Base-by-base conservation (phyloP, 2,329 filamentous ascomycete species). In the Penicillium sp. region DNA sequence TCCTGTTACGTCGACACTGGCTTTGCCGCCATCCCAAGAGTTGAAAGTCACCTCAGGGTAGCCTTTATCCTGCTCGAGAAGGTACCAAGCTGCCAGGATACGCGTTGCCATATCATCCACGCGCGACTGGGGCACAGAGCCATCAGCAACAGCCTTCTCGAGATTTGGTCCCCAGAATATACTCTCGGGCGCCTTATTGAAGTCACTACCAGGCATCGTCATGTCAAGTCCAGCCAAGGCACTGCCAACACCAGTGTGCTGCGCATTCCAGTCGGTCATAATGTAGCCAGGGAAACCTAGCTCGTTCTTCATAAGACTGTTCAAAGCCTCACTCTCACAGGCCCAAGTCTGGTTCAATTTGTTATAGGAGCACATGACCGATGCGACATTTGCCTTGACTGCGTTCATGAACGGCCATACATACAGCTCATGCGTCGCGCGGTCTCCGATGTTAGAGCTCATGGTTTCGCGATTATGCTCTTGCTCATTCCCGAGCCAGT, bases 271-370 rank as follows among this genome's bases (percentile, higher is more conserved):
- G 70, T 95, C 90, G n/a, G 82, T 85, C 83, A 90, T 85, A 55
- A 93, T 82, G 65, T 90, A 90, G 0, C 89, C 89, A 62, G 91
- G 88, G 75, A 93, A 93, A 40, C 88, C 89, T 0, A 93, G 79
- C 73, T 94, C 89, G 28, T 83, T 82, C 76, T 94, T 94, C 63
- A 94, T 78, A 2, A 94, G 75, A 42, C 86, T 84, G 68, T 94
- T 94, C 62, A 91, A 75, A 66, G 88, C 86, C 30, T 86, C 88
- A 77, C 94, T 94, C 67, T 93, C 88, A 74, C 90, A 94, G 19
- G 75, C 82, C 63, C 91, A 91, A 8, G 85, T 90, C 73, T 90
- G 90, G 77, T 95, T 95, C 73, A 91, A 70, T 67, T 89, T 87
- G 66, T 78, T 75, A 60, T 78, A 78, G 1, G 59, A 70, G 66